phyloP scores from a whole-genome alignment of 2,329 filamentous ascomycete genomes.

The Fusarium albosuccineum region DNA sequence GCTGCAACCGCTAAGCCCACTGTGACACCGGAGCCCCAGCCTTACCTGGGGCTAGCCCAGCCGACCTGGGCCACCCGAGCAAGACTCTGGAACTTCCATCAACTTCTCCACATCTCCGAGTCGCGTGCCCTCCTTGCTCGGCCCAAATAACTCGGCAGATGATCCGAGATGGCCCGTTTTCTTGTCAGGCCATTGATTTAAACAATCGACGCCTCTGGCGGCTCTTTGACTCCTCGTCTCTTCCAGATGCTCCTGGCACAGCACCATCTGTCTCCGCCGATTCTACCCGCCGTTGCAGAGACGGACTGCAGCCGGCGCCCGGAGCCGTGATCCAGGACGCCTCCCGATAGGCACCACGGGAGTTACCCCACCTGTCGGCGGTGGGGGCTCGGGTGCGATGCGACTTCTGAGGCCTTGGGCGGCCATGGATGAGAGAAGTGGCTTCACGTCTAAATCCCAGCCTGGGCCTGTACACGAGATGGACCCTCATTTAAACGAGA shows the following conservation, averaged over 20 bases:
- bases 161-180: not conserved
- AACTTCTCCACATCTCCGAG: constrained; percentile 34
- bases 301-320: constrained; percentile 39
- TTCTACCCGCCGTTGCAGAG: constrained; percentile 39
- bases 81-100: constrained; percentile 29
- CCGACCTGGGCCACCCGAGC: constrained; percentile 3
- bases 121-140: constrained; percentile 36
- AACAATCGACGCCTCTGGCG: not conserved
- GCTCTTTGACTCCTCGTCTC: not conserved
- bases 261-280: constrained; percentile 19
- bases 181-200: not conserved
- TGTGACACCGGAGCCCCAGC: constrained; percentile 27
- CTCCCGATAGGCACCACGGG: constrained; percentile 45
- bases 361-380: constrained; percentile 36
- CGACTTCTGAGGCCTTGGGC: constrained; percentile 15
- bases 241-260: not conserved
- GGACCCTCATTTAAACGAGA: constrained; percentile 19
- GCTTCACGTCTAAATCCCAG: constrained; percentile 31
- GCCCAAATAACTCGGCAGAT: not conserved
- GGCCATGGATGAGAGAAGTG: constrained; percentile 4
- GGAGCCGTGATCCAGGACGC: constrained; percentile 42
- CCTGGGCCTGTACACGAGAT: constrained; percentile 17
- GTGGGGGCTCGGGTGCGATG: constrained; percentile 42
- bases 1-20: constrained; percentile 36
- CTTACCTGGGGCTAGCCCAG: constrained; percentile 30